These are phyloP conservation scores for Monosporascus sp. DNA, from an alignment of 2,329 filamentous ascomycete species.

Conservation along the genomic window DNA sequence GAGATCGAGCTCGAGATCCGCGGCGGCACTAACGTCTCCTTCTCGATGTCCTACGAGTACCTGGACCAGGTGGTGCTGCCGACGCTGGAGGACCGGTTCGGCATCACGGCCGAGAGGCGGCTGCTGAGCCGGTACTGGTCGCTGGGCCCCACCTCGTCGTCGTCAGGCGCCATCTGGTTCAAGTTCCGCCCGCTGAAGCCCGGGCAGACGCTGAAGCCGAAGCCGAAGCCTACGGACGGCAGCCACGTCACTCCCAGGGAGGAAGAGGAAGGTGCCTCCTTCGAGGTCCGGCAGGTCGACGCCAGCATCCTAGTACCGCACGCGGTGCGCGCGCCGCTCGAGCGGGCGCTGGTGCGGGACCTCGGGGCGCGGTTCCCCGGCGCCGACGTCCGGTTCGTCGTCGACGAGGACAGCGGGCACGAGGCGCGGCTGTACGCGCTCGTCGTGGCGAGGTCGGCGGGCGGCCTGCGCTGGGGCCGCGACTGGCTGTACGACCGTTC, in stretches of 20 bases:
- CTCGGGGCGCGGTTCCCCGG: conserved; percentile 37
- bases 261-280: conserved; percentile 5
- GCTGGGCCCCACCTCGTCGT: conserved; percentile 29
- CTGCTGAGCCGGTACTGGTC: conserved; percentile 48
- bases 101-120: conserved; percentile 38
- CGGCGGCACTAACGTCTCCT: conserved; percentile 55
- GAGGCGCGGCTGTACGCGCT: conserved; percentile 50
- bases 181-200: conserved; percentile 34
- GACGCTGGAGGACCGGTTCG: conserved; percentile 44
- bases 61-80: conserved; percentile 56
- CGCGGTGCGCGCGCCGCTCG: conserved; percentile 36
- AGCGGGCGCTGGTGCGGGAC: conserved; percentile 32
- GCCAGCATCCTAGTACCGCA: conserved; percentile 45
- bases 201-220: conserved; percentile 31
- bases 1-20: conserved; percentile 44
- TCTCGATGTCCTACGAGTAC: conserved; percentile 56
- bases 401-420: conserved; percentile 46
- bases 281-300: conserved; percentile 38
- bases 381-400: conserved; percentile 37
- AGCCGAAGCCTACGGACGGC: conserved; percentile 18
- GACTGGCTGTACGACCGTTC: conserved; percentile 37
- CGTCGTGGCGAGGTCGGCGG: conserved; percentile 47
- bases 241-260: conserved; percentile 4
- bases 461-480: conserved; percentile 41
- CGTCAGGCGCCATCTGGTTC: conserved; percentile 39